phyloP scores from a whole-genome alignment of 495 filamentous ascomycete species.

The Hypoxylon intermedium region DNA sequence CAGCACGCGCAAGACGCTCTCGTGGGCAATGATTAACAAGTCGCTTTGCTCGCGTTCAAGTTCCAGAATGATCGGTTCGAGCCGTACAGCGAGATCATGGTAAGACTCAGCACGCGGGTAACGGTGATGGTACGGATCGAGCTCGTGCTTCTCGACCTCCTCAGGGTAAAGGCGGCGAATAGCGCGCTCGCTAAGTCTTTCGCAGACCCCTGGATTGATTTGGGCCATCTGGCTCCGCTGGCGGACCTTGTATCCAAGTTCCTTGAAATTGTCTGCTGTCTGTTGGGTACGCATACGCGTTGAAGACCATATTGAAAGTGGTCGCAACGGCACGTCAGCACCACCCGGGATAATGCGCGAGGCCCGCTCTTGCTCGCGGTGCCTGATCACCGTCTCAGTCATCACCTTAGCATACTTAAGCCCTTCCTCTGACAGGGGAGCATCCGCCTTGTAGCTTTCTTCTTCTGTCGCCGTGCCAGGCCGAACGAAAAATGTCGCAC shows the following conservation, averaged over 20 bases:
- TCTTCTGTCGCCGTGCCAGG: slow-evolving; percentile 73
- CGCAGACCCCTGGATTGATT: slow-evolving; percentile 93
- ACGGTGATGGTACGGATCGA: slow-evolving; percentile 95
- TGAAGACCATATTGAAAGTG: slow-evolving; percentile 91
- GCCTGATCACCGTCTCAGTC: slow-evolving; percentile 78
- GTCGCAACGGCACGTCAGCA: slow-evolving; percentile 70
- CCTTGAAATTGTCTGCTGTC: slow-evolving; percentile 81
- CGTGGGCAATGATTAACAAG: slow-evolving; percentile 95
- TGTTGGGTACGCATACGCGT: slow-evolving; percentile 88
- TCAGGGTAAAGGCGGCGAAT: slow-evolving; percentile 84
- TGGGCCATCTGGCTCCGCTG: slow-evolving; percentile 96
- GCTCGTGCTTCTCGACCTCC: slow-evolving; percentile 89
- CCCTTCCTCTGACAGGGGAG: slow-evolving; percentile 81
- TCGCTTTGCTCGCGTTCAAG: slow-evolving; percentile 97
- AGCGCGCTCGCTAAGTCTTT: slow-evolving; percentile 80
- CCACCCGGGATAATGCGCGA: slow-evolving; percentile 72
- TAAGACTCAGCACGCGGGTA: slow-evolving; percentile 99
- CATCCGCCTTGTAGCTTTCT: slow-evolving; percentile 89
- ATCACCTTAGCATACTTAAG: slow-evolving; percentile 86
- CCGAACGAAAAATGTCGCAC: slow-evolving; percentile 92
- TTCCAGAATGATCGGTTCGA: slow-evolving; percentile 99
- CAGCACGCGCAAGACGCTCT: slow-evolving; percentile 92
- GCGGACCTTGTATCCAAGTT: slow-evolving; percentile 80
- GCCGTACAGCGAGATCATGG: slow-evolving; percentile 94
- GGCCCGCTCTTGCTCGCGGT: slow-evolving; percentile 81